Evolutionary conservation across 2,329 filamentous ascomycete genomes (phyloP), one percentile per base, ranked within the genome.

Genomic region (Ophiostoma sp.): DNA sequence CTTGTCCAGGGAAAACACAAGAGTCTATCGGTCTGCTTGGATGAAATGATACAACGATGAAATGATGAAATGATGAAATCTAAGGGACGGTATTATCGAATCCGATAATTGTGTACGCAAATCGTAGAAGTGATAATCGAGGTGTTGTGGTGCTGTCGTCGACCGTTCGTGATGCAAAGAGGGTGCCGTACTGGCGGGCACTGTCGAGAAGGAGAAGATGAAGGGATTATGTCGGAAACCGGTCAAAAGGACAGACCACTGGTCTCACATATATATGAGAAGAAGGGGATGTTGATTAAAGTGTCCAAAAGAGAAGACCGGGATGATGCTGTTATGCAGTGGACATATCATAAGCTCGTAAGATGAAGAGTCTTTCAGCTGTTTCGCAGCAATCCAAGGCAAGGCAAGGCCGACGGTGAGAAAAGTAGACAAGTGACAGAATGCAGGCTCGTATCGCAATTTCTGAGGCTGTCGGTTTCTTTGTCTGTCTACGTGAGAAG

Each of bases 321-420:
- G 36, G 68, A 57, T 57, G 41, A 66, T 44, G 65, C 52, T 33
- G 54, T 48, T 48, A 71, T 62, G 71, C 69, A 69, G 35, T 44
- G 23, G 69, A 72, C 68, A 57, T 54, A 68, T 72, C 71, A 72
- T 70, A 70, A 57, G 69, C 60, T 68, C 68, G 68, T 67, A 54
- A 39, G 23, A 36, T 27, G 62, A 54, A 36, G 23, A 62, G 57
- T 48, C 27, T 31, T 62, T 62, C 57, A 62, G 27, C 57, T 33
- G 57, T 62, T 62, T 62, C 57, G 23, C 27, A 33, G 15, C 15
- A 33, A 33, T 33, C 23, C 57, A 62, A 66, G 68, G 44, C 57
- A 62, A 66, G 68, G 44, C 17, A 39, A 23, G 62, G 35, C 33
- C 11, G 62, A 39, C 62, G 62, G 33, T 65, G 62, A 39, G 33